Percentiles rank a stretch among this genome's conserved stretches.
These are phyloP conservation scores for Cutaneotrichosporon cyanovorans DNA, from an alignment of 1,284 basidiomycete species.

Conservation along the genomic window DNA sequence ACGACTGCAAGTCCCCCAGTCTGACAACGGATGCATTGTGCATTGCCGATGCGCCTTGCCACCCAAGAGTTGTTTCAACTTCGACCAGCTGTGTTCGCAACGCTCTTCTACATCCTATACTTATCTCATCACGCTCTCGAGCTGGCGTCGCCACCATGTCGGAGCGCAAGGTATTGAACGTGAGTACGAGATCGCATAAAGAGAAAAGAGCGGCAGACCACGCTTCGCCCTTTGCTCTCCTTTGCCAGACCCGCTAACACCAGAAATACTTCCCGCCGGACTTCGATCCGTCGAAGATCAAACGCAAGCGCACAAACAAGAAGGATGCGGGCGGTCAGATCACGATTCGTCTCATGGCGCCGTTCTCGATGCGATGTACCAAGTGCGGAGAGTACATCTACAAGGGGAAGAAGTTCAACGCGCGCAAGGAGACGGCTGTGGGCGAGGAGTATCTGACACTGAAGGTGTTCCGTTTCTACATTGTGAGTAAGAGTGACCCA, in stretches of 20 bases:
- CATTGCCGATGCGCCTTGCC: no score
- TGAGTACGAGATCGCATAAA: slow-evolving; percentile 33
- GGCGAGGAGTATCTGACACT: slow-evolving; percentile 98
- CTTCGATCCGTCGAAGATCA: slow-evolving; percentile 96
- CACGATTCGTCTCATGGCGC: slow-evolving; percentile 97
- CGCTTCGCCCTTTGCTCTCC: background rate
- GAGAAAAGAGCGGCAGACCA: slow-evolving; percentile 20
- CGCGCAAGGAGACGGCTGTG: slow-evolving; percentile 93
- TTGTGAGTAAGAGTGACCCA: slow-evolving; percentile 26
- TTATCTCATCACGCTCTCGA: no score
- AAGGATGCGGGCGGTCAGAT: slow-evolving; percentile 66
- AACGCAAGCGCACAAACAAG: slow-evolving; percentile 74
- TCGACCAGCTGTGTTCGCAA: no score
- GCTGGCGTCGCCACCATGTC: slow-evolving; percentile 55
- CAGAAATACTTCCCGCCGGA: slow-evolving; percentile 54
- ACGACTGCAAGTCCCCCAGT: no score
- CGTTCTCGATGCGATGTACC: slow-evolving; percentile 95
- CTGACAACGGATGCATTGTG: no score
- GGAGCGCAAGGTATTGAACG: slow-evolving; percentile 78
- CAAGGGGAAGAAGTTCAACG: slow-evolving; percentile 98
- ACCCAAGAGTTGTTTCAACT: no score
- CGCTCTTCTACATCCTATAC: no score
- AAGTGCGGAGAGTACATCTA: slow-evolving; percentile 95
- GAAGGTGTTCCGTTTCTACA: slow-evolving; percentile 55
- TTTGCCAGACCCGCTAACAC: background rate